These are phyloP conservation scores for Syzygium jambos DNA, from an alignment of 345 rosid genomes.

Conservation along the genomic window DNA sequence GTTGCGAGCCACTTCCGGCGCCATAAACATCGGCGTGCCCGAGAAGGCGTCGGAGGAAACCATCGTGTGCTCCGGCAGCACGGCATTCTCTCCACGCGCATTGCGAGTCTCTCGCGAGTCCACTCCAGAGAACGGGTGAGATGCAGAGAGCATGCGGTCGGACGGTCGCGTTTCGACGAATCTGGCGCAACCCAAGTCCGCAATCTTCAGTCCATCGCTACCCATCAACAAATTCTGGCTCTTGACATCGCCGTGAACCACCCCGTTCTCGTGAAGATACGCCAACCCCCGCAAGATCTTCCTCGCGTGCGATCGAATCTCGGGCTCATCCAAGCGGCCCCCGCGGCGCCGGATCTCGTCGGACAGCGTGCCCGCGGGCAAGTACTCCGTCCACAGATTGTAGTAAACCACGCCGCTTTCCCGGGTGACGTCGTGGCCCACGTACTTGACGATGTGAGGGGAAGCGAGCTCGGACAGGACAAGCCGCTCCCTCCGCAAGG, in stretches of 20 bases:
- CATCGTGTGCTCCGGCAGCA: not conserved
- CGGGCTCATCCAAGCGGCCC: slow-evolving; percentile 45
- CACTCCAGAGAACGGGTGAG: not conserved
- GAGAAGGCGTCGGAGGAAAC: slow-evolving; percentile 21
- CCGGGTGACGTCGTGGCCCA: slow-evolving; percentile 29
- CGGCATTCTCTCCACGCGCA: not conserved
- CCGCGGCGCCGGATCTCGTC: slow-evolving; percentile 49
- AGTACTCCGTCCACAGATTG: slow-evolving; percentile 65
- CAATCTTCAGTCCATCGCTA: slow-evolving; percentile 48
- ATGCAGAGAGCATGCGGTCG: not conserved
- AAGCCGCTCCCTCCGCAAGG: slow-evolving; percentile 41
- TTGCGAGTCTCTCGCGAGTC: not conserved
- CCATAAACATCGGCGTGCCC: slow-evolving; percentile 93
- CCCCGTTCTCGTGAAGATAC: slow-evolving; percentile 47
- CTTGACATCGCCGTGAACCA: slow-evolving; percentile 81
- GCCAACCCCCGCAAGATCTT: slow-evolving; percentile 47
- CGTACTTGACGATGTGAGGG: slow-evolving; percentile 55
- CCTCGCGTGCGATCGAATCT: slow-evolving; percentile 26
- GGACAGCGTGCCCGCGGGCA: slow-evolving; percentile 55
- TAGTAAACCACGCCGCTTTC: slow-evolving; percentile 24
- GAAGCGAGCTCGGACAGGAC: slow-evolving; percentile 49
- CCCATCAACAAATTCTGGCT: slow-evolving; percentile 61
- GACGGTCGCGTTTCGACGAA: not conserved
- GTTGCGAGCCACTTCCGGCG: slow-evolving; percentile 88
- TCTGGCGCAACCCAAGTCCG: slow-evolving; percentile 80